Evolutionary conservation across 345 rosid species (phyloP), one percentile per base, ranked within the genome.

Genomic region (Eucalyptus pauciflora): DNA sequence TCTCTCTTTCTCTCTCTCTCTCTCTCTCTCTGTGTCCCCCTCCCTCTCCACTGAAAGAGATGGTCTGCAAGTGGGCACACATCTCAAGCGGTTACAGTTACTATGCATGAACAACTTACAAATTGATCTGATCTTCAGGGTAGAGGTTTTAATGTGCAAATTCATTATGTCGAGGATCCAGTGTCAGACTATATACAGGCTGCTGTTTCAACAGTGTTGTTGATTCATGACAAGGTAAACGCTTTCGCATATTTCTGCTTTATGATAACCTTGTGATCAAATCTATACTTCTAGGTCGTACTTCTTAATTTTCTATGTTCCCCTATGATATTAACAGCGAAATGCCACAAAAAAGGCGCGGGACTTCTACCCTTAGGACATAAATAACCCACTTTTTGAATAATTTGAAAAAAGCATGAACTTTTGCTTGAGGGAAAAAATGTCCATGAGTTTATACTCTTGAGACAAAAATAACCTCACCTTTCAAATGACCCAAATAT

Each of bases 111-210:
- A n/a, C 45, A 60, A 8, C 54, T 31, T n/a, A 60, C 2, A 88
- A 24, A 88, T 71, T 88, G 24, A 49, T 87, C 25, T 67, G 33
- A 89, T 86, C 91, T 91, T 88, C 92, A 97, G 99, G 99, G 99
- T 76, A 96, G 99, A 94, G 98, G 99, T 89, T 97, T 94, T 92
- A 94, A 92, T 87, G 99, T 98, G 76, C 95, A 94, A 92, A 91
- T 96, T 89, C 96, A 95, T 93, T 98, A 93, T 93, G 92, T 93
- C 45, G 97, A 93, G 94, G 99, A 98, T 91, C 96, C 99, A 87
- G 98, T 97, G 86, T 92, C 98, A 69, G 99, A 97, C 90, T 98
- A 98, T 92, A 91, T 96, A 88, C 94, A 67, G 93, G 94, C 97
- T 88, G 93, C 92, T 91, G 97, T 97, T 89, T 96, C 98, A 92